Evolutionary conservation across 768 basidiomycete species (phyloP).

Genomic region (Udeniomyces megalosporus): DNA sequence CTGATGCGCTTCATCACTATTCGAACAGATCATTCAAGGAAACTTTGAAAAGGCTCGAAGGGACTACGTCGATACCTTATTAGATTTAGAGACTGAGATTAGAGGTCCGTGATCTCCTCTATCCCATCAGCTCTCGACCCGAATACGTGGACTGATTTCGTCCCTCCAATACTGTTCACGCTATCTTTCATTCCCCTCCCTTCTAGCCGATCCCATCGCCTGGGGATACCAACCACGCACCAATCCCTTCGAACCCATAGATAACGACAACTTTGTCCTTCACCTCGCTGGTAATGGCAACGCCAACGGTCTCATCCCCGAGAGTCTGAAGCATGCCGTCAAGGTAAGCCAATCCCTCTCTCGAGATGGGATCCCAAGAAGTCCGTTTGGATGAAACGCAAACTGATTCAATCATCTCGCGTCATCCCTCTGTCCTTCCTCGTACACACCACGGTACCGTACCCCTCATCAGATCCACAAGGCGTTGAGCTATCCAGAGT

Average conservation of each 20-base stretch:
- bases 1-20: no score
- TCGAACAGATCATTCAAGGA: no score
- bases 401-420: no score
- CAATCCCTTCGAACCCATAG: neutral
- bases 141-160: no score
- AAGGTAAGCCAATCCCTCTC: neutral
- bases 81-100: neutral
- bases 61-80: neutral
- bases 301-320: neutral
- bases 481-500: neutral
- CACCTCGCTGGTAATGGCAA: neutral
- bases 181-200: no score
- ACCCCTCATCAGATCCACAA: no score
- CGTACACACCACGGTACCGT: no score
- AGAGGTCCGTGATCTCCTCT: neutral
- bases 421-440: no score
- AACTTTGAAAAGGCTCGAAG: neutral
- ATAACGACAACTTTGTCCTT: neutral
- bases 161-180: no score
- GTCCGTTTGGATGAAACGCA: no score
- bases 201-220: neutral
- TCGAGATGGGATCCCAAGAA: no score
- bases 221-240: neutral
- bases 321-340: neutral
- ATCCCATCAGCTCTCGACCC: neutral